Percentiles rank a stretch among this genome's conserved stretches.
These are phyloP conservation scores for Annulohypoxylon truncatum DNA, from an alignment of 2,329 filamentous ascomycete species.

Conservation along the genomic window DNA sequence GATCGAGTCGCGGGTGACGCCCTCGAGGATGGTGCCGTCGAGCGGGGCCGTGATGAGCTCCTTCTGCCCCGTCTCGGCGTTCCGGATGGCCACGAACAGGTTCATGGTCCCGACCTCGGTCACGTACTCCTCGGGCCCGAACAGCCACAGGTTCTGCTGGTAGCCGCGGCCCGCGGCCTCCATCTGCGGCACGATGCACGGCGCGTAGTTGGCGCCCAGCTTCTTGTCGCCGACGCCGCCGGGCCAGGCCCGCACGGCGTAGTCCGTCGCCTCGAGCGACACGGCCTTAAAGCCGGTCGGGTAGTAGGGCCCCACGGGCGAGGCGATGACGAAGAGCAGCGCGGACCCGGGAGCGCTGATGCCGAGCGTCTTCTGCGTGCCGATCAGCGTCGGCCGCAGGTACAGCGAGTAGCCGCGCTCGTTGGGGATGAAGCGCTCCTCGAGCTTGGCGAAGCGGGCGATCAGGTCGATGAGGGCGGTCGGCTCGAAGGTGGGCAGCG, in stretches of 20 bases:
- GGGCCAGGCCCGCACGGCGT: conserved; percentile 96
- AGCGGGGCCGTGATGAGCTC: conserved; percentile 95
- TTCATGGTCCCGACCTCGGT: conserved; percentile 99
- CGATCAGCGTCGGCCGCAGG: conserved; percentile 95
- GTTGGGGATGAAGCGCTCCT: conserved; percentile 89
- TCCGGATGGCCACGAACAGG: conserved; percentile 86
- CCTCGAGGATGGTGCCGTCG: conserved; percentile 95
- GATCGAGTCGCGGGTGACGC: conserved; percentile 92
- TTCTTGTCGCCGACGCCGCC: conserved; percentile 98
- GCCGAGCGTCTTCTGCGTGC: conserved; percentile 93
- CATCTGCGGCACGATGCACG: conserved; percentile 95
- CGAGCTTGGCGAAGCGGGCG: conserved; percentile 80
- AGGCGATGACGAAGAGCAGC: conserved; percentile 93
- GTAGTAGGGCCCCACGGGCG: conserved; percentile 97
- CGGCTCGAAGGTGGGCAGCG: conserved; percentile 85
- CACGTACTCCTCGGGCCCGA: conserved; percentile 93
- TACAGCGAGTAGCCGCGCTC: conserved; percentile 93
- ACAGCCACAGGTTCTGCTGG: conserved; percentile 99
- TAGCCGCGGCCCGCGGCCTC: conserved; percentile 91
- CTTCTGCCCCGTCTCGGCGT: conserved; percentile 88
- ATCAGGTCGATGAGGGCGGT: conserved; percentile 83
- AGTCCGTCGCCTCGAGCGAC: conserved; percentile 93
- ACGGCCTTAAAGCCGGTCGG: conserved; percentile 98
- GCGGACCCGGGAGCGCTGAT: conserved; percentile 93
- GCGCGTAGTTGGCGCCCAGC: conserved; percentile 98